Percentiles rank a stretch among this genome's conserved stretches.
Conservation (phyloP, 139 green algal genomes). For the Chlorella sp. region DNA sequence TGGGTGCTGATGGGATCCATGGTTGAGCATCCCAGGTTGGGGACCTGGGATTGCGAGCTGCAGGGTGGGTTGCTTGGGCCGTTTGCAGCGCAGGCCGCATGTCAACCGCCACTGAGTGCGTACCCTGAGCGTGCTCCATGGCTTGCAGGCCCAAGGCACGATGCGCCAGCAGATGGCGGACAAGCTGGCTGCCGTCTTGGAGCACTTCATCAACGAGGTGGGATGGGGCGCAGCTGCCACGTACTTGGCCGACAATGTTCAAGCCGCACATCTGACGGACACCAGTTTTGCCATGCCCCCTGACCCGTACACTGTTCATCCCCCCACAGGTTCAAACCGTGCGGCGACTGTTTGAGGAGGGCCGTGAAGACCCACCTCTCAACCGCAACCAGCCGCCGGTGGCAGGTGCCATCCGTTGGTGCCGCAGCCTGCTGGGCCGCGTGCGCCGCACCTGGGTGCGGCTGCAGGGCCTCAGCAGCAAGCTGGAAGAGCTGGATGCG, state of each 20-base stretch:
- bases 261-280: too few relatives aligned
- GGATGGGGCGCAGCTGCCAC: neutral
- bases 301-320: neutral
- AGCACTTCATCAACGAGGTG: constrained; percentile 86
- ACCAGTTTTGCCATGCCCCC: neutral
- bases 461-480: constrained; percentile 65
- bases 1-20: neutral
- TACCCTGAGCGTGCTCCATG: too few relatives aligned
- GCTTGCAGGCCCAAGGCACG: constrained; percentile 65
- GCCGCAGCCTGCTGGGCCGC: constrained; percentile 78
- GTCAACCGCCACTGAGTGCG: too few relatives aligned
- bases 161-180: constrained; percentile 92
- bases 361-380: constrained; percentile 63
- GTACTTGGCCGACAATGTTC: neutral
- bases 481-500: constrained; percentile 43
- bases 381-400: constrained; percentile 87
- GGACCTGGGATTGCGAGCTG: neutral
- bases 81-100: too few relatives aligned
- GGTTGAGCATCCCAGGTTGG: neutral
- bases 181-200: constrained; percentile 90
- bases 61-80: too few relatives aligned
- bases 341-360: constrained; percentile 28
- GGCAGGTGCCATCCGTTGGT: constrained; percentile 89
- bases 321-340: constrained; percentile 8
- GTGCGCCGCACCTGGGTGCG: constrained; percentile 86